phyloP scores from a whole-genome alignment of 2,329 filamentous ascomycete genomes.

The Blastomyces silverae region DNA sequence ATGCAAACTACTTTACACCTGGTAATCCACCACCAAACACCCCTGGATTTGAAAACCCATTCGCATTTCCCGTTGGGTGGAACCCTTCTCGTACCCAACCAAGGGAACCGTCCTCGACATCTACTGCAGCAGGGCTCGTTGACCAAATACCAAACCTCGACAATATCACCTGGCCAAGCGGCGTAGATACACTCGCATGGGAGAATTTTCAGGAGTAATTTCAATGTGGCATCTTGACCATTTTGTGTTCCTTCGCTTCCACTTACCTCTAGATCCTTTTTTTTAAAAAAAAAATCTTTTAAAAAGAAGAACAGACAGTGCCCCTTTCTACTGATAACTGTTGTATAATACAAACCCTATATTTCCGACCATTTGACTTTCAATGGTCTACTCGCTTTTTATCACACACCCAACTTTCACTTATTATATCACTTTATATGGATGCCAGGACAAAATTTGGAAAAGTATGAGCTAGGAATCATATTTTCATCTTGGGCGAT shows the following conservation, averaged over 20 bases:
- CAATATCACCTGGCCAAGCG: constrained; percentile 35
- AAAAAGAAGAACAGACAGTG: not conserved
- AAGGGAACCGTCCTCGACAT: constrained; percentile 11
- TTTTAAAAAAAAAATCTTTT: too few species aligned
- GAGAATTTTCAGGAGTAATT: constrained; percentile 26
- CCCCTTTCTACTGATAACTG: not conserved
- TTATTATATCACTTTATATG: not conserved
- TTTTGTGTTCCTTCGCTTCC: not conserved
- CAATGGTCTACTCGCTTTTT: not conserved
- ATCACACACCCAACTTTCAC: not conserved
- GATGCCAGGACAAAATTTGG: not conserved
- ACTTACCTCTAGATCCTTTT: not conserved
- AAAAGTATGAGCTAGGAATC: not conserved
- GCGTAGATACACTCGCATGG: constrained; percentile 28
- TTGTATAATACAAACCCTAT: not conserved
- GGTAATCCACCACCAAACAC: constrained; percentile 21
- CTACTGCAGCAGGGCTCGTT: constrained; percentile 15
- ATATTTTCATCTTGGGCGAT: not conserved
- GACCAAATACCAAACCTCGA: constrained; percentile 28
- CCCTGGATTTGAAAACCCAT: constrained; percentile 24
- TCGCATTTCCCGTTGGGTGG: constrained; percentile 30
- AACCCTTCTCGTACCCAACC: constrained; percentile 23
- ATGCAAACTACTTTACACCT: constrained; percentile 20
- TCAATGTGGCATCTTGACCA: not conserved
- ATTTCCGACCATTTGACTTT: not conserved